Conservation (phyloP, 2,329 filamentous ascomycete species). For the Diaporthe ampelina region DNA sequence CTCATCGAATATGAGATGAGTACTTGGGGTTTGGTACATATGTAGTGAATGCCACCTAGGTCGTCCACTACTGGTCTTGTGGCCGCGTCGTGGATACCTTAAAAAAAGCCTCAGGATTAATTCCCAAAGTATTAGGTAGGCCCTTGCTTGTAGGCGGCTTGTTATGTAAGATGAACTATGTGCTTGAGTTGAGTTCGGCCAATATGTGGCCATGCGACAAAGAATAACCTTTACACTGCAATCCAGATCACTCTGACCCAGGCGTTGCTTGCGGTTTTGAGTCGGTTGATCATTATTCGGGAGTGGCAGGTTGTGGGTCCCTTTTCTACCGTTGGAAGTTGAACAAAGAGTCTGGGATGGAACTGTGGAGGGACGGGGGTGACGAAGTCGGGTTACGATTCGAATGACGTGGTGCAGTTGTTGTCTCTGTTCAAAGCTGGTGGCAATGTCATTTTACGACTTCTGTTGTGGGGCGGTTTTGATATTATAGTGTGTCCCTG, state of each 20-base stretch:
- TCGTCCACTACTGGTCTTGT: too few relatives aligned
- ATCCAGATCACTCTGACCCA: not conserved
- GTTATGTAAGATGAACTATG: not conserved
- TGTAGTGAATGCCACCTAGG: too few relatives aligned
- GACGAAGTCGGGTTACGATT: not conserved
- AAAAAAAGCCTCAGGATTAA: too few relatives aligned
- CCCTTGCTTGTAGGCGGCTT: too few relatives aligned
- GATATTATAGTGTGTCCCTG: not conserved
- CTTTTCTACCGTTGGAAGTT: not conserved
- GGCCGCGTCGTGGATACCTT: too few relatives aligned
- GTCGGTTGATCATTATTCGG: not conserved
- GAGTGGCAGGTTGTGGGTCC: not conserved
- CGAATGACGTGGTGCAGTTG: not conserved
- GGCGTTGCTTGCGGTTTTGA: not conserved
- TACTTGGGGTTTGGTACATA: too few relatives aligned
- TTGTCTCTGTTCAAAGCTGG: too few relatives aligned
- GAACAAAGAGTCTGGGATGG: not conserved
- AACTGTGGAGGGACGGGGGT: not conserved
- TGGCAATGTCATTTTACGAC: not conserved
- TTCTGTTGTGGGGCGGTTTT: slow-evolving; percentile 14
- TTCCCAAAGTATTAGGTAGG: too few relatives aligned
- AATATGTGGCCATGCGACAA: not conserved
- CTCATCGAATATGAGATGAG: too few relatives aligned
- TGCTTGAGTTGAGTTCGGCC: not conserved
- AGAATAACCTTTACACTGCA: too few relatives aligned